A percentile compares a stretch with the other conserved stretches of the same genome.
phyloP scores from a whole-genome alignment of 129 eudicot species.

The Apium graveolens region DNA sequence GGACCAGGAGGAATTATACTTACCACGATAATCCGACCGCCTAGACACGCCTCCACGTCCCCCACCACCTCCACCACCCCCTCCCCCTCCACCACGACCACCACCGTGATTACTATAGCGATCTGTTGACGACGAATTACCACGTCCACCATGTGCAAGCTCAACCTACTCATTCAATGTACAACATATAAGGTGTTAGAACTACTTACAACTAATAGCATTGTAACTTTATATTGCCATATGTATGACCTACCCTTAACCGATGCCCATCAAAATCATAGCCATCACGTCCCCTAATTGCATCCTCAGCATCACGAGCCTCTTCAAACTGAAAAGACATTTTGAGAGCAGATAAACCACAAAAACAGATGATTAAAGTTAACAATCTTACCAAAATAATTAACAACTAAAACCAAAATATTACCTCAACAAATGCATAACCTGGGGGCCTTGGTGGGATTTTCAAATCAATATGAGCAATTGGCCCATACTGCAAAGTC shows the following conservation, averaged over 20 bases:
- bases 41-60: conserved; percentile 73
- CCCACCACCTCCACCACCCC: conserved; percentile 7
- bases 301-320: conserved; percentile 93
- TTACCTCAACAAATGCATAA: conserved; percentile 93
- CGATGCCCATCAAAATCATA: conserved; percentile 91
- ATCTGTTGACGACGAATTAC: conserved; percentile 70
- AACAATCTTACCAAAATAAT: background rate
- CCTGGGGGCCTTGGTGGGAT: conserved; percentile 98
- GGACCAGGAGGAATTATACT: background rate
- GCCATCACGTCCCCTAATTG: conserved; percentile 92
- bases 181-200: background rate
- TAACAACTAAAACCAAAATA: background rate
- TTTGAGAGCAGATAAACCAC: background rate
- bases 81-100: conserved; percentile 29
- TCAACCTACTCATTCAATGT: conserved; percentile 48
- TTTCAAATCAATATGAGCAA: conserved; percentile 80
- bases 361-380: background rate
- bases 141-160: conserved; percentile 98
- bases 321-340: conserved; percentile 60
- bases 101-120: conserved; percentile 48
- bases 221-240: conserved; percentile 12
- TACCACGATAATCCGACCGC: conserved; percentile 82
- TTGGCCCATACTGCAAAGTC: conserved; percentile 77
- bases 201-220: background rate
- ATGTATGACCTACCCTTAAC: conserved; percentile 57